Evolutionary conservation across 257 asterid species (phyloP), one percentile per base, ranked within the genome.

Genomic region (Solanum chiquidenum): DNA sequence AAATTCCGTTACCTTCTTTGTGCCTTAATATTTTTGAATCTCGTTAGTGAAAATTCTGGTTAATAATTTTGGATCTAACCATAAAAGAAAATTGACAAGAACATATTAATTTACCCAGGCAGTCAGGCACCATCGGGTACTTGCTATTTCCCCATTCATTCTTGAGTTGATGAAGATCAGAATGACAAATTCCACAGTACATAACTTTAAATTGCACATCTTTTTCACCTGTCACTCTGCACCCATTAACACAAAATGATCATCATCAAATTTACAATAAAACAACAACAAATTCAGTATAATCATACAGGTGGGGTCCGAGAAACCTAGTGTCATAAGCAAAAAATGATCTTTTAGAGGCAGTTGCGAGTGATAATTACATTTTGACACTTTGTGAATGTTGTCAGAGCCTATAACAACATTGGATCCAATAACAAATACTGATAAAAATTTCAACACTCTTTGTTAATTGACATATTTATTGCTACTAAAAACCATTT

Each of bases 131-230:
- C 38, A 93, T 27, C 18, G 95, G 95, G 69, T 91, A 92, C 34
- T 86, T 87, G 6, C 93, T 87, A 71, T 82, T 7, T 8, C 94
- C 93, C 94, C 94, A 92, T 55, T 92, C 94, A 49, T 92, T 92
- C 90, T 90, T 92, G 73, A 85, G 44, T 87, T 82, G 83, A 83
- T 92, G 94, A 86, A 92, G 93, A 89, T 92, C 94, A 4, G 94
- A 89, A 31, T 92, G 94, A 83, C 94, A 92, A 55, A 92, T 80
- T n/a, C 94, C 94, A 73, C 93, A 92, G 25, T 91, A 92, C 68
- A 92, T 58, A 58, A 91, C 93, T 71, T 90, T 91, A 90, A 92
- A 92, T 82, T 90, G 93, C 83, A 92, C 93, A 87, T 92, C 94
- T 12, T 44, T 74, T 84, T 90, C 93, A 9, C 95, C 94, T 0